phyloP scores from a whole-genome alignment of 306 rosid species.

The Fagus crenata region DNA sequence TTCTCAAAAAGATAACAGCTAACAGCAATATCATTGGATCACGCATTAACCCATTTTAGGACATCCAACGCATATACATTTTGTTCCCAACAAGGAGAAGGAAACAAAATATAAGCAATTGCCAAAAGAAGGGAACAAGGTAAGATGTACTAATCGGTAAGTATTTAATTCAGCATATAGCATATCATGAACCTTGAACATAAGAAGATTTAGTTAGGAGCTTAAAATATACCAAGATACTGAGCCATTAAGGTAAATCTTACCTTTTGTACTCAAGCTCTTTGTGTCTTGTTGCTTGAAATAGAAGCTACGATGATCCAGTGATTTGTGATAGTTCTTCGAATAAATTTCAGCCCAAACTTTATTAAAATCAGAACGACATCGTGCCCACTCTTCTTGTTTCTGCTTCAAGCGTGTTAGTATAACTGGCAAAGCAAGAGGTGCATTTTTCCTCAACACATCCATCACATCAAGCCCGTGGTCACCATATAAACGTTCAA shows the following conservation, averaged over 20 bases:
- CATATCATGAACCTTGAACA: neutral
- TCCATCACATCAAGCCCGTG: conserved; percentile 98
- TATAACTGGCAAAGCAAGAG: conserved; percentile 92
- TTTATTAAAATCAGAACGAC: conserved; percentile 90
- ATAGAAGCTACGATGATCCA: conserved; percentile 99
- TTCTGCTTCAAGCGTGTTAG: conserved; percentile 93
- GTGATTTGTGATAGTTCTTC: conserved; percentile 96
- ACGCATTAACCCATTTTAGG: neutral
- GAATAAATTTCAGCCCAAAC: conserved; percentile 99
- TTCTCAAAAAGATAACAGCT: neutral
- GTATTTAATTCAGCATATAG: neutral
- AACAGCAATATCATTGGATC: neutral
- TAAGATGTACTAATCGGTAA: neutral
- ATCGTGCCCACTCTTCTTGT: conserved; percentile 97
- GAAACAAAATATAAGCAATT: neutral
- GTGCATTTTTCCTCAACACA: conserved; percentile 78
- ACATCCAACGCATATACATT: neutral
- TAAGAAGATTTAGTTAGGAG: conserved; percentile 3
- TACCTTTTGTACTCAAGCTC: conserved; percentile 96
- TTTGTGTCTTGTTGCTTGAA: conserved; percentile 97
- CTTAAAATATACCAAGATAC: conserved; percentile 10
- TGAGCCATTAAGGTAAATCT: conserved; percentile 6
- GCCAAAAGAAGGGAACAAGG: conserved; percentile 2
- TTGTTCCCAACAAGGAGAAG: conserved; percentile 3
- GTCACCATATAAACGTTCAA: conserved; percentile 96